Conservation (phyloP, 805 yeast species). For the Priceomyces fermenticarens region DNA sequence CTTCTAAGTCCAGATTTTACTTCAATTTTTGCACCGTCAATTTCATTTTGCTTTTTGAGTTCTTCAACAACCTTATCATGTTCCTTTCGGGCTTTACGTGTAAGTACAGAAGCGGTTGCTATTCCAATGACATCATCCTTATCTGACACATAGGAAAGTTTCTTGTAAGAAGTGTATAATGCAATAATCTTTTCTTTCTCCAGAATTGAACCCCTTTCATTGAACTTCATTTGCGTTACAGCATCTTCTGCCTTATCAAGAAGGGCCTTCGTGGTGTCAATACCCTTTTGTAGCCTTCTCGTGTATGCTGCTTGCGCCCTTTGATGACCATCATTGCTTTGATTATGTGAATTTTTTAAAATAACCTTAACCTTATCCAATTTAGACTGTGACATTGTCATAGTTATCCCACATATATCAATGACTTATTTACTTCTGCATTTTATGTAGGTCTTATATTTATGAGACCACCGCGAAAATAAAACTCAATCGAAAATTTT, state of each 20-base stretch:
- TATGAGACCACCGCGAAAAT: not conserved
- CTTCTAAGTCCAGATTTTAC: not conserved
- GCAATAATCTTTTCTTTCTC: slow-evolving; percentile 16
- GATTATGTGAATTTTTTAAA: slow-evolving; percentile 7
- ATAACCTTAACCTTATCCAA: slow-evolving; percentile 7
- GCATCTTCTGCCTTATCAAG: slow-evolving; percentile 21
- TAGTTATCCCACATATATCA: not conserved
- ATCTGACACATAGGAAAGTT: slow-evolving; percentile 22
- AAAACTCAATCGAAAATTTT: not conserved
- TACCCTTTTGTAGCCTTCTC: slow-evolving; percentile 16
- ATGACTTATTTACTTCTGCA: not conserved
- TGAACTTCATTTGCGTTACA: slow-evolving; percentile 9
- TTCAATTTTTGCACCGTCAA: not conserved
- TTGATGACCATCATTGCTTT: not conserved
- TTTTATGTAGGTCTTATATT: not conserved
- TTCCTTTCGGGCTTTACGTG: slow-evolving; percentile 6
- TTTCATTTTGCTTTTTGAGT: slow-evolving; percentile 1
- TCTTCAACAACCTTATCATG: slow-evolving; percentile 8
- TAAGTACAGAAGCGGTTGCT: slow-evolving; percentile 19
- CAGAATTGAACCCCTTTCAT: not conserved
- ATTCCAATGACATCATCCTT: slow-evolving; percentile 27
- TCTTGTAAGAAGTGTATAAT: slow-evolving; percentile 13
- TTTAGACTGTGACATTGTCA: slow-evolving; percentile 1
- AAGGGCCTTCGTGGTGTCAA: slow-evolving; percentile 14
- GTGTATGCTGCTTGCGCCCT: slow-evolving; percentile 12